Evolutionary conservation across 1,284 basidiomycete genomes (phyloP).

Genomic region (Tetrapyrgos nigripes): DNA sequence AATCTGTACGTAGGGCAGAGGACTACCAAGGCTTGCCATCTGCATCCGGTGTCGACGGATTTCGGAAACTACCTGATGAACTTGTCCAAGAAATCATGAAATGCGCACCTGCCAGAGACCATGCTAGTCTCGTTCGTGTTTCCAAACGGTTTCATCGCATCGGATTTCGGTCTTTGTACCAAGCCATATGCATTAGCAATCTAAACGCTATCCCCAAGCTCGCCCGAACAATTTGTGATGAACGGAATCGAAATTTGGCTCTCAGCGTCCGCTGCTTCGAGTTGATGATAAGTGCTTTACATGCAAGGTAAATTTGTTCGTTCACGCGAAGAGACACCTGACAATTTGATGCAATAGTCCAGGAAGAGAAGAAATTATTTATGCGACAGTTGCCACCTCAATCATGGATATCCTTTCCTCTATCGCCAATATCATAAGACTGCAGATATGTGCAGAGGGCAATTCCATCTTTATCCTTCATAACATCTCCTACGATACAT

Average conservation of each 20-base stretch:
- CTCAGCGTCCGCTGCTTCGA: not conserved
- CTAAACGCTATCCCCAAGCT: not conserved
- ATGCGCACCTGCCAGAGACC: not conserved
- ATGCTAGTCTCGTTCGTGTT: not conserved
- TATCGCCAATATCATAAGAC: not conserved
- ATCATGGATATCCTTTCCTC: not conserved
- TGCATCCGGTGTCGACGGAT: not conserved
- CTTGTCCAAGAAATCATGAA: not conserved
- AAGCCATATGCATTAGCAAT: not conserved
- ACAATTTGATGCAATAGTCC: not conserved
- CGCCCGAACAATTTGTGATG: not conserved
- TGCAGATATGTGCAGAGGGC: not conserved
- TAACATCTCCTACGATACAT: not conserved
- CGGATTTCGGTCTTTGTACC: not conserved
- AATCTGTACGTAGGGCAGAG: too few relatives aligned
- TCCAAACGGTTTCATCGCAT: not conserved
- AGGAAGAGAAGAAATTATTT: too few relatives aligned
- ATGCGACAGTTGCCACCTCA: not conserved
- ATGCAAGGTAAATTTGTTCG: not conserved
- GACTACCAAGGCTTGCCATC: not conserved
- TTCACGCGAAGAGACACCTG: not conserved
- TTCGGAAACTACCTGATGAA: not conserved
- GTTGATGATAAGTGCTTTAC: not conserved
- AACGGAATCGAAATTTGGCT: not conserved
- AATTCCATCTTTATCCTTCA: not conserved